A percentile compares a stretch with the other conserved stretches of the same genome.
These are phyloP conservation scores for Tuber melanosporum DNA, from an alignment of 495 filamentous ascomycete species.

Conservation along the genomic window DNA sequence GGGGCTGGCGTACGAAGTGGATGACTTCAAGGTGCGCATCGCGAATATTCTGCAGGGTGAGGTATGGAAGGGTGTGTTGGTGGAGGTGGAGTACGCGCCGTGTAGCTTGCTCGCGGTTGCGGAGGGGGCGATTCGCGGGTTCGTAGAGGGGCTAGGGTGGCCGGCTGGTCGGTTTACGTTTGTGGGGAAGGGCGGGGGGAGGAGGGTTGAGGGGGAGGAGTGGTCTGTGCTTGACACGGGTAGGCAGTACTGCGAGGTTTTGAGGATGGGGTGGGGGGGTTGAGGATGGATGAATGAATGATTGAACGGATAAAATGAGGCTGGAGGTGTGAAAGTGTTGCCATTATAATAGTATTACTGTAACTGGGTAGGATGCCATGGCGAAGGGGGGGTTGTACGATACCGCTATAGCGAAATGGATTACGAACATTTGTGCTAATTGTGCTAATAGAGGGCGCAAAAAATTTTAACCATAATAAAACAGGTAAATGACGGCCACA, in stretches of 20 bases:
- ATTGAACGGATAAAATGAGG: neutral
- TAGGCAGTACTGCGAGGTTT: slow-evolving; percentile 35
- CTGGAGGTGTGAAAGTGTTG: neutral
- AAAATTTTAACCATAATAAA: slow-evolving; percentile 3
- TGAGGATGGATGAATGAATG: neutral
- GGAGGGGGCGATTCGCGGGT: slow-evolving; percentile 36
- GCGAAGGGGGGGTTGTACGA: neutral
- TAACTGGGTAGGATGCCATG: neutral
- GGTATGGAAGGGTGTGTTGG: slow-evolving; percentile 39
- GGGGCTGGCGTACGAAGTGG: slow-evolving; percentile 33
- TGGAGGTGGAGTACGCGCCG: slow-evolving; percentile 39
- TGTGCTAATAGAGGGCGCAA: neutral
- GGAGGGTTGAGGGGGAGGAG: slow-evolving; percentile 10
- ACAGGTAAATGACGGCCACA: slow-evolving; percentile 3
- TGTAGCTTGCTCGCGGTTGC: slow-evolving; percentile 32
- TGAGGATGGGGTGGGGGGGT: slow-evolving; percentile 26
- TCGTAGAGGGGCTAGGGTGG: slow-evolving; percentile 28
- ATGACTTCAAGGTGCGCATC: slow-evolving; percentile 36
- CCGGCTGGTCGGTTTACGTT: slow-evolving; percentile 30
- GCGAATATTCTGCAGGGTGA: slow-evolving; percentile 37
- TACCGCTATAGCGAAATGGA: neutral
- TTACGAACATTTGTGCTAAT: neutral
- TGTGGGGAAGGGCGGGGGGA: slow-evolving; percentile 26
- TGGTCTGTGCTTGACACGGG: slow-evolving; percentile 41
- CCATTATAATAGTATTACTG: neutral